Conservation (phyloP, 192 early-diverging fungal genomes). For the Ambispora gerdemannii region DNA sequence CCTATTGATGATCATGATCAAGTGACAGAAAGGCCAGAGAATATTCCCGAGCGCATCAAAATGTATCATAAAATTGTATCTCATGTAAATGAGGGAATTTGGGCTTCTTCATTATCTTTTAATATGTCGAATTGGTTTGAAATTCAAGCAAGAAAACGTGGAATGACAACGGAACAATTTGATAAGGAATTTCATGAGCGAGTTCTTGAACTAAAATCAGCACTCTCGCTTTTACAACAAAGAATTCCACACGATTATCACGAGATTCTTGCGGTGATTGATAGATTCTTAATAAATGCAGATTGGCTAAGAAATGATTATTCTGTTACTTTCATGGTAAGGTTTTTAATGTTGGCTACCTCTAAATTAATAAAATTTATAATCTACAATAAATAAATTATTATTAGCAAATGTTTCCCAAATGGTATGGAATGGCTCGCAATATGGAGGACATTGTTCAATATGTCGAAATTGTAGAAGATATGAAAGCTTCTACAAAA, state of each 20-base stretch:
- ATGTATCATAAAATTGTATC: too few relatives aligned
- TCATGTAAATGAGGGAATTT: too few relatives aligned
- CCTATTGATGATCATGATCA: too few relatives aligned
- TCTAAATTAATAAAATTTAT: too few relatives aligned
- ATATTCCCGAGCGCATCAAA: too few relatives aligned
- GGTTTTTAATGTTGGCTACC: too few relatives aligned
- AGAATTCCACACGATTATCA: constrained; percentile 6
- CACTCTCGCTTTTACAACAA: constrained; percentile 2
- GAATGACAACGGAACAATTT: constrained; percentile 1
- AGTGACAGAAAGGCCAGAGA: too few relatives aligned
- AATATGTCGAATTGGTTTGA: constrained; percentile 6
- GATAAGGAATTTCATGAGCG: constrained; percentile 4
- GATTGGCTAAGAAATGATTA: constrained; percentile 18
- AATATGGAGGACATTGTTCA: constrained; percentile 22
- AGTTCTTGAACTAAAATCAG: background rate
- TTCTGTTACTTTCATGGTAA: constrained; percentile 12
- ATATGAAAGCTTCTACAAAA: constrained; percentile 10
- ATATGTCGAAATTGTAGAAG: constrained; percentile 25
- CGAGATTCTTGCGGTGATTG: background rate
- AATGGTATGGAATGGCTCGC: constrained; percentile 10
- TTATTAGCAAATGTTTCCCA: constrained; percentile 18
- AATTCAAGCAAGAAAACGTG: constrained; percentile 14
- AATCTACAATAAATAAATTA: too few relatives aligned
- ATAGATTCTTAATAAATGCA: constrained; percentile 13
- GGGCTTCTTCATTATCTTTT: too few relatives aligned